Percentiles rank a stretch among this genome's conserved stretches.
These are phyloP conservation scores for Allantophomopsis lycopodina DNA, from an alignment of 2,329 filamentous ascomycete genomes.

Conservation along the genomic window DNA sequence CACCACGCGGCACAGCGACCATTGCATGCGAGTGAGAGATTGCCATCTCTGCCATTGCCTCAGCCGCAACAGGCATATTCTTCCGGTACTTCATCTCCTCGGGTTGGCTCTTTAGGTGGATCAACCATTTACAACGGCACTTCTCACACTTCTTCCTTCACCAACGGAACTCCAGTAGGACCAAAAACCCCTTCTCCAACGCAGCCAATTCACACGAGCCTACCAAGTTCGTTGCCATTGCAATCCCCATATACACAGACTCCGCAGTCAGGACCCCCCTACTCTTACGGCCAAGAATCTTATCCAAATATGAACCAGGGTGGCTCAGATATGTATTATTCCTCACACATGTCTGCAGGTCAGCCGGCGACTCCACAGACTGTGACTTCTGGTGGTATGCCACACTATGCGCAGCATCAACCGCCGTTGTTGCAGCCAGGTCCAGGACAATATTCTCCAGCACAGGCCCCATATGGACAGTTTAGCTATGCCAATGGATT, in stretches of 20 bases:
- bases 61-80: slow-evolving; percentile 49
- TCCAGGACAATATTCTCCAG: slow-evolving; percentile 51
- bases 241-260: slow-evolving; percentile 15
- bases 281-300: slow-evolving; percentile 22
- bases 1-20: slow-evolving; percentile 48
- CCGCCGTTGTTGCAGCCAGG: slow-evolving; percentile 63
- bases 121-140: slow-evolving; percentile 34
- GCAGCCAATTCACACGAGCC: slow-evolving; percentile 34
- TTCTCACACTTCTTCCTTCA: slow-evolving; percentile 39
- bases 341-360: slow-evolving; percentile 64
- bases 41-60: slow-evolving; percentile 57
- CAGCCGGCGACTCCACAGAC: slow-evolving; percentile 64
- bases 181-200: slow-evolving; percentile 70
- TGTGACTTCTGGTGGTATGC: slow-evolving; percentile 58
- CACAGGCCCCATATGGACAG: slow-evolving; percentile 41
- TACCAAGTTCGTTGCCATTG: slow-evolving; percentile 26
- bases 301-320: slow-evolving; percentile 64
- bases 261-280: slow-evolving; percentile 22
- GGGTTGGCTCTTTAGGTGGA: slow-evolving; percentile 64
- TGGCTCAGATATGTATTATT: slow-evolving; percentile 75
- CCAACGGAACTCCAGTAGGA: slow-evolving; percentile 36
- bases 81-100: slow-evolving; percentile 60
- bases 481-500: slow-evolving; percentile 70
- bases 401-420: slow-evolving; percentile 64
- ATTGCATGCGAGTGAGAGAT: slow-evolving; percentile 58